phyloP scores from a whole-genome alignment of 176 grass and related monocot genomes.

The Zea mays region DNA sequence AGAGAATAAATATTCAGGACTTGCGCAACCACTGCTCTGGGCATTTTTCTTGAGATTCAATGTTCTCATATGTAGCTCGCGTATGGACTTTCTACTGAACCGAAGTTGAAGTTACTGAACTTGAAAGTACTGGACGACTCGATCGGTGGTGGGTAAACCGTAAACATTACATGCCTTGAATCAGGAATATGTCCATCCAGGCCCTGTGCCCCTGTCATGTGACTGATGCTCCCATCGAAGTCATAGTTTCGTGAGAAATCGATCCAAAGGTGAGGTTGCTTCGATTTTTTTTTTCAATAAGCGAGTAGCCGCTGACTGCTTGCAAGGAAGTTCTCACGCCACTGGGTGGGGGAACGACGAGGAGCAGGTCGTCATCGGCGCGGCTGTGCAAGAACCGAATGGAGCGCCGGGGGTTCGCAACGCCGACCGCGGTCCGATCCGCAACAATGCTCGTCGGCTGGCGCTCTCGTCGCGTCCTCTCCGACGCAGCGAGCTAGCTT shows the following conservation, averaged over 20 bases:
- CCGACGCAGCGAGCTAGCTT: neutral
- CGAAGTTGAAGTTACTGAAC: neutral
- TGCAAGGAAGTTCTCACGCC: neutral
- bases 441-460: neutral
- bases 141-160: neutral
- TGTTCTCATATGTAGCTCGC: neutral
- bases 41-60: too few relatives aligned
- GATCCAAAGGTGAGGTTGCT: neutral
- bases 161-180: constrained; percentile 5
- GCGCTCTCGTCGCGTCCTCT: neutral
- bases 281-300: neutral
- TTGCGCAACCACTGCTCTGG: neutral
- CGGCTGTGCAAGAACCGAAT: neutral
- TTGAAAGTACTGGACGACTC: neutral
- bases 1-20: neutral
- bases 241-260: neutral
- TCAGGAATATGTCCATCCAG: neutral
- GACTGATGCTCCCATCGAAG: neutral
- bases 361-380: too few relatives aligned
- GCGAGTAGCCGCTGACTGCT: neutral
- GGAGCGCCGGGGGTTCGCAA: neutral
- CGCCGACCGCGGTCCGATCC: neutral
- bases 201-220: neutral
- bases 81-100: neutral
- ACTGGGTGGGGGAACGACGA: neutral